These are phyloP conservation scores for Tolypocladium cylindrosporum DNA, from an alignment of 2,329 filamentous ascomycete genomes.

Conservation along the genomic window DNA sequence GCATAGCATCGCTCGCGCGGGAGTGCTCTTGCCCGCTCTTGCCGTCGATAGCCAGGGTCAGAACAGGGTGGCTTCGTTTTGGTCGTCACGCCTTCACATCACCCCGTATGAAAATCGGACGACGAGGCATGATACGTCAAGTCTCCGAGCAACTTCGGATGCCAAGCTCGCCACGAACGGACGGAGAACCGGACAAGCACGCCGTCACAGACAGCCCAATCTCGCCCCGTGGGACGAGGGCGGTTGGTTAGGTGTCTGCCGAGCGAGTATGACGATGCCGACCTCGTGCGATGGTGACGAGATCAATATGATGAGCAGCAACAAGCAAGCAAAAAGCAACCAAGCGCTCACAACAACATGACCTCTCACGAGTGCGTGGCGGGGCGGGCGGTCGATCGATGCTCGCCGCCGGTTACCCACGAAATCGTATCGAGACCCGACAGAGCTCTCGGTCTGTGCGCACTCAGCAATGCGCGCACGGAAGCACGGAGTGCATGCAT, in stretches of 20 bases:
- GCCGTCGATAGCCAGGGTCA: no score
- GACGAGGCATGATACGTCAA: not conserved
- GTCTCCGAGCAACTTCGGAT: not conserved
- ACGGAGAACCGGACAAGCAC: not conserved
- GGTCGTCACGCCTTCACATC: no score
- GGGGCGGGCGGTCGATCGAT: no score
- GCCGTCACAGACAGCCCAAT: not conserved
- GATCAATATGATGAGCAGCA: not conserved
- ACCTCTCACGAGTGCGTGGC: not conserved
- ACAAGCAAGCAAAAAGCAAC: not conserved
- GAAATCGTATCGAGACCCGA: not conserved
- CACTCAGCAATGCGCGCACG: not conserved
- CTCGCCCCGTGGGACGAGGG: not conserved
- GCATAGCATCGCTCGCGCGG: no score
- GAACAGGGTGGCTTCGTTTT: no score
- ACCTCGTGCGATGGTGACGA: not conserved
- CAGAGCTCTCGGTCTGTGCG: not conserved
- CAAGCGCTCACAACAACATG: not conserved
- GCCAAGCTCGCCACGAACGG: no score
- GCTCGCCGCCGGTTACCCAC: not conserved
- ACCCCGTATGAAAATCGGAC: no score
- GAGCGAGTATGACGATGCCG: not conserved
- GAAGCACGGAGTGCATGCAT: not conserved
- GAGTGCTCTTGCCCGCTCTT: no score
- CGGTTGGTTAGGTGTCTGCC: not conserved